Percentiles rank a stretch among this genome's conserved stretches.
Conservation (phyloP, 2,329 filamentous ascomycete genomes). For the Sphaerostilbella broomeana region DNA sequence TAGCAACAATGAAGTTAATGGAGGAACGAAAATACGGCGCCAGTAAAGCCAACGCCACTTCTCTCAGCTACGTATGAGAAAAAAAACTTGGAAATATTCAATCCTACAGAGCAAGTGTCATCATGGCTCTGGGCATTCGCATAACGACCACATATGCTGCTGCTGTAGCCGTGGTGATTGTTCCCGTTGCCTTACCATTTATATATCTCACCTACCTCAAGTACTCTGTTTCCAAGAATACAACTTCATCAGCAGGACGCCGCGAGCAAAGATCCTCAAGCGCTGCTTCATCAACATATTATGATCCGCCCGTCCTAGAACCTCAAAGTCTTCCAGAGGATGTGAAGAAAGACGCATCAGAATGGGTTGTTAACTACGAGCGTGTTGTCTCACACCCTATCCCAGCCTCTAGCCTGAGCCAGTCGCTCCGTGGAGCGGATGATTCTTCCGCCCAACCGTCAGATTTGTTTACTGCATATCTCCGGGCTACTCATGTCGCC, state of each 20-base stretch:
- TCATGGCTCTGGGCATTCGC: not conserved
- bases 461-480: slow-evolving; percentile 21
- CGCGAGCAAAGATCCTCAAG: not conserved
- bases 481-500: slow-evolving; percentile 24
- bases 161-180: slow-evolving; percentile 2
- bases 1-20: too few species aligned
- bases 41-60: too few species aligned
- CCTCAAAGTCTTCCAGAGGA: slow-evolving; percentile 17
- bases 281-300: not conserved
- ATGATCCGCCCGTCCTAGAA: slow-evolving; percentile 1
- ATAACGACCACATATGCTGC: not conserved
- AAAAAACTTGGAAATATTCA: too few species aligned
- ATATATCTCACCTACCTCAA: slow-evolving; percentile 14
- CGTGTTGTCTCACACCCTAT: slow-evolving; percentile 22
- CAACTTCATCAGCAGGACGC: slow-evolving; percentile 8
- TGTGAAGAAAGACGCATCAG: slow-evolving; percentile 15
- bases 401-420: slow-evolving; percentile 8
- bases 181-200: slow-evolving; percentile 12
- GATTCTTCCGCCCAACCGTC: slow-evolving; percentile 12
- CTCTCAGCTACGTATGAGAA: too few species aligned
- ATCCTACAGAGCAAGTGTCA: too few species aligned
- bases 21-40: too few species aligned
- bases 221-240: slow-evolving; percentile 10
- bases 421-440: not conserved
- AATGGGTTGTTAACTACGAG: slow-evolving; percentile 25